A percentile compares a stretch with the other conserved stretches of the same genome.
phyloP scores from a whole-genome alignment of 2,329 filamentous ascomycete genomes.

The Harringtonia aguacate region DNA sequence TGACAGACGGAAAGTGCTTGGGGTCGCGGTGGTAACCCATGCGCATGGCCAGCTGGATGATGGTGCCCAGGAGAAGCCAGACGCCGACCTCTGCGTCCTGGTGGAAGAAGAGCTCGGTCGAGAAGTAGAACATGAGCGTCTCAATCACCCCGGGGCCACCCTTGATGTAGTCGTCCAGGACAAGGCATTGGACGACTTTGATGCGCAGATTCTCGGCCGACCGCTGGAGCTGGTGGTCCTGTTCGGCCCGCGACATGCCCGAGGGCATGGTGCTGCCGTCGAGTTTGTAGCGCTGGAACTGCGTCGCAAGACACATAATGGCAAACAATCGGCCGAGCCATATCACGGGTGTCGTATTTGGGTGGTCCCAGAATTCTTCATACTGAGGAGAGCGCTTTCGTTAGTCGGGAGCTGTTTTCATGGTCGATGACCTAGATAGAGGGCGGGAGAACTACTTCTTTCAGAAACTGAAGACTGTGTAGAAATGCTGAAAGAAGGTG shows the following conservation, averaged over 20 bases:
- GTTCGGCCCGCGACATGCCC: not conserved
- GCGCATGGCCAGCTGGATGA: conserved; percentile 25
- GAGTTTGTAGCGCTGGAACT: conserved; percentile 2
- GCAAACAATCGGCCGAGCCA: conserved; percentile 27
- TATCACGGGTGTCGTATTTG: conserved; percentile 19
- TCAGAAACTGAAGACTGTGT: conserved; percentile 1
- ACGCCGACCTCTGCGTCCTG: conserved; percentile 21
- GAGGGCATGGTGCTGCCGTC: not conserved
- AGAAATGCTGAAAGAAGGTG: not conserved
- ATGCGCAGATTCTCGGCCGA: conserved; percentile 7
- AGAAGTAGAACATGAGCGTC: conserved; percentile 23
- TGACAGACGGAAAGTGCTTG: conserved; percentile 15
- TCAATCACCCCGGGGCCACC: conserved; percentile 26
- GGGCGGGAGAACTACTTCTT: not conserved
- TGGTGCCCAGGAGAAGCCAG: conserved; percentile 27
- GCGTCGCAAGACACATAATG: conserved; percentile 20
- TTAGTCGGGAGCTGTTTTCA: not conserved
- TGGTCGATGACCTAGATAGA: too few species aligned
- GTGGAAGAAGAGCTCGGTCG: conserved; percentile 8
- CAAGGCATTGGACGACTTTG: conserved; percentile 14
- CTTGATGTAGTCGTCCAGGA: conserved; percentile 20
- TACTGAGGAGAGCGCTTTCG: conserved; percentile 17
- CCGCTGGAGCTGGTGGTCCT: conserved; percentile 7
- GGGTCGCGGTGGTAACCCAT: conserved; percentile 33
- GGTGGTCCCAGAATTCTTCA: conserved; percentile 23